phyloP scores from a whole-genome alignment of 2,329 filamentous ascomycete species.

The Simplicillium sp. region DNA sequence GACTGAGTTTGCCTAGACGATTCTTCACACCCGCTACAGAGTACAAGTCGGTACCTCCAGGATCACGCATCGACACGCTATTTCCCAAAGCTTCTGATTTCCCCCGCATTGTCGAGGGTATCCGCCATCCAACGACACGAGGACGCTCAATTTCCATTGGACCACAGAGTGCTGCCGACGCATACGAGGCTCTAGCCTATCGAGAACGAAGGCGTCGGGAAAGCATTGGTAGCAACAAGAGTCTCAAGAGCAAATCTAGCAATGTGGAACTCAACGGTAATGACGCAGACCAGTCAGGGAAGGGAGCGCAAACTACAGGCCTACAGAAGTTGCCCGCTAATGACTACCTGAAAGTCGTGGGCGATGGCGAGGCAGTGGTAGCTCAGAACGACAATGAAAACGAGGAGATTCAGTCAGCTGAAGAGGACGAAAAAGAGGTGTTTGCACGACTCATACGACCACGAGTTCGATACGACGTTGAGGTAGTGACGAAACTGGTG shows the following conservation, averaged over 20 bases:
- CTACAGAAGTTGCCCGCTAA: constrained; percentile 40
- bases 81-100: constrained; percentile 85
- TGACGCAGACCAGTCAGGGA: constrained; percentile 27
- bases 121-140: constrained; percentile 61
- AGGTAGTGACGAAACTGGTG: constrained; percentile 92
- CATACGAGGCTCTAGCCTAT: constrained; percentile 90
- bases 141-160: constrained; percentile 81
- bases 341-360: constrained; percentile 67
- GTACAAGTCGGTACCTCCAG: constrained; percentile 73
- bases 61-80: constrained; percentile 67
- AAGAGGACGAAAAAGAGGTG: constrained; percentile 63
- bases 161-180: constrained; percentile 91
- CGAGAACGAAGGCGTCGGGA: constrained; percentile 56
- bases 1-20: constrained; percentile 71
- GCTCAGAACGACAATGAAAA: constrained; percentile 19
- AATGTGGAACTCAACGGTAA: constrained; percentile 28
- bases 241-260: constrained; percentile 33
- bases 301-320: constrained; percentile 30
- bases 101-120: constrained; percentile 69
- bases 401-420: constrained; percentile 32
- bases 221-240: constrained; percentile 43
- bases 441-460: constrained; percentile 79
- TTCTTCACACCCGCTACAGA: constrained; percentile 88
- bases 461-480: constrained; percentile 92
- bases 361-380: constrained; percentile 42